Percentiles rank a stretch among this genome's conserved stretches.
Evolutionary conservation across 768 basidiomycete genomes (phyloP).

Genomic region (Tricholoma hemisulphureum): DNA sequence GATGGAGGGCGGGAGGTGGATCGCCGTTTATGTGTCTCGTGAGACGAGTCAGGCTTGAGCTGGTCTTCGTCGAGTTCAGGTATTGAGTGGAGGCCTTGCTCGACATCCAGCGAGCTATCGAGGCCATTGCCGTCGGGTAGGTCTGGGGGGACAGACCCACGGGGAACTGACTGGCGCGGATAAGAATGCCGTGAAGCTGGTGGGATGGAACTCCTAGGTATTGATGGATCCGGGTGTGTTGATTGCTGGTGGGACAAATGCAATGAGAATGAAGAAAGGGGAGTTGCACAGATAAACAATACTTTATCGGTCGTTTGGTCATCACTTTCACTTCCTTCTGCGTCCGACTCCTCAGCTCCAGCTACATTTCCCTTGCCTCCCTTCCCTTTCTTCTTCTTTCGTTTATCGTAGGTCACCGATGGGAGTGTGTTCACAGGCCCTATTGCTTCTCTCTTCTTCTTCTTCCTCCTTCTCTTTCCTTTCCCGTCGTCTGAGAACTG

Average conservation of each 20-base stretch:
- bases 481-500: constrained; percentile 53
- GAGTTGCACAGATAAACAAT: constrained; percentile 22
- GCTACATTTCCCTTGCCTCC: constrained; percentile 43
- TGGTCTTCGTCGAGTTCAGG: constrained; percentile 60
- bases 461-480: constrained; percentile 54
- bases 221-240: constrained; percentile 31
- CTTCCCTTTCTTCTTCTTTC: constrained; percentile 50
- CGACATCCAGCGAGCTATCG: constrained; percentile 44
- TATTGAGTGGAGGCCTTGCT: constrained; percentile 60
- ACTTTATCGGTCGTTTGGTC: constrained; percentile 39
- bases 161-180: constrained; percentile 33
- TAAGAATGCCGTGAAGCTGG: constrained; percentile 21
- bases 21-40: constrained; percentile 29
- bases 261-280: neutral
- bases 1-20: constrained; percentile 29
- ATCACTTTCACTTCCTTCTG: constrained; percentile 46
- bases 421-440: constrained; percentile 68
- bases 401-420: constrained; percentile 63
- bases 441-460: constrained; percentile 44
- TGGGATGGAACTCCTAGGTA: constrained; percentile 38
- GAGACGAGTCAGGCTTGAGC: constrained; percentile 21
- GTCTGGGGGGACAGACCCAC: constrained; percentile 43
- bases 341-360: constrained; percentile 49
- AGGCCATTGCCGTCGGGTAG: constrained; percentile 21
- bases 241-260: constrained; percentile 21